These are phyloP conservation scores for Ascochyta pisi DNA, from an alignment of 2,329 filamentous ascomycete species.

Conservation along the genomic window DNA sequence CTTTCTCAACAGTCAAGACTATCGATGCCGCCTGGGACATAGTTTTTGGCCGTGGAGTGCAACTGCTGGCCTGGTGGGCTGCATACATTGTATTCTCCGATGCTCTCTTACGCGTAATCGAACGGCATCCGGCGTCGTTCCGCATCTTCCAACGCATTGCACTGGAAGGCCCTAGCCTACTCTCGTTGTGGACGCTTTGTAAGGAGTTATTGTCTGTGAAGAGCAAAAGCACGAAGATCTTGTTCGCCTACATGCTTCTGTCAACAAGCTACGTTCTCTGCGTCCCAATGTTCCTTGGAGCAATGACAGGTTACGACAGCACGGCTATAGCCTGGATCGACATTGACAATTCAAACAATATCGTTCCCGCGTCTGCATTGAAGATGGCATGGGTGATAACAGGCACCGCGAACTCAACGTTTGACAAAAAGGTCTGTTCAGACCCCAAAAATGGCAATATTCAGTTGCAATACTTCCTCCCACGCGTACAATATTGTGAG, in stretches of 20 bases:
- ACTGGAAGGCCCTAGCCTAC: conserved; percentile 35
- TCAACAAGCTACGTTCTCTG: conserved; percentile 39
- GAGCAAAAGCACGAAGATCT: conserved; percentile 28
- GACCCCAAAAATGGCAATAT: neutral
- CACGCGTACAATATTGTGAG: neutral
- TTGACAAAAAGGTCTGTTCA: conserved; percentile 19
- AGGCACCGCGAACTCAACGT: conserved; percentile 23
- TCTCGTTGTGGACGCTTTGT: conserved; percentile 33
- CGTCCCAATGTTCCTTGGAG: conserved; percentile 39
- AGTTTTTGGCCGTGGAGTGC: conserved; percentile 41
- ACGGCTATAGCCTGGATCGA: conserved; percentile 36
- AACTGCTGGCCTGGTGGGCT: conserved; percentile 38
- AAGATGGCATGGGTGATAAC: conserved; percentile 2
- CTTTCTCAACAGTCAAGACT: conserved; percentile 43
- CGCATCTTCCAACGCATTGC: conserved; percentile 44
- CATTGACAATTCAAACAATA: conserved; percentile 32
- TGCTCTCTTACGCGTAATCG: conserved; percentile 43
- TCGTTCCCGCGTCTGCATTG: conserved; percentile 34
- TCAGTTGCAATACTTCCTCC: neutral
- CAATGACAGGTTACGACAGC: conserved; percentile 47
- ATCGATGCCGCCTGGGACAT: conserved; percentile 49
- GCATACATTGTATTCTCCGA: conserved; percentile 45
- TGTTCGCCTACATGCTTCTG: conserved; percentile 43
- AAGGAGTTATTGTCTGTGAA: conserved; percentile 33
- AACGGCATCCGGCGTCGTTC: conserved; percentile 43